Evolutionary conservation across 345 rosid species (phyloP).

Genomic region (Melaleuca alternifolia): DNA sequence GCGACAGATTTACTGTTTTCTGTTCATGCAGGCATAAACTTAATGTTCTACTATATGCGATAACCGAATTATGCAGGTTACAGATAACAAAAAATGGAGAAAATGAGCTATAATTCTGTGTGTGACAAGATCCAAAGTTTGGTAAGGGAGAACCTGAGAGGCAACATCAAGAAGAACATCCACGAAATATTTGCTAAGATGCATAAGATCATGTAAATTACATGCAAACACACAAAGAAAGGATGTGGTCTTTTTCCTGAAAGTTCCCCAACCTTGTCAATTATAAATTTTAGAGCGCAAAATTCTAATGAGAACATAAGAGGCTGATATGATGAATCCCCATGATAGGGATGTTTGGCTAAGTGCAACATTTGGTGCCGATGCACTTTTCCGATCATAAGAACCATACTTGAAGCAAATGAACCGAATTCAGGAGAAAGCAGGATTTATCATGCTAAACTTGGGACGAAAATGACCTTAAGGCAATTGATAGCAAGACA

Average conservation of each 20-base stretch:
- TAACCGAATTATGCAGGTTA: not conserved
- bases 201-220: not conserved
- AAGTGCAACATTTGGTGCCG: not conserved
- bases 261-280: not conserved
- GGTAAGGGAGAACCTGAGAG: not conserved
- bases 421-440: not conserved
- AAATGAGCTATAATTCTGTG: not conserved
- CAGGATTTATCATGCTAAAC: not conserved
- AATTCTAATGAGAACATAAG: not conserved
- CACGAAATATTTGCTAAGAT: not conserved
- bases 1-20: not conserved
- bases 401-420: not conserved
- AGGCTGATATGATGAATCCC: not conserved
- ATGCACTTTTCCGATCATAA: not conserved
- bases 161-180: not conserved
- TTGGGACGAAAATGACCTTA: not conserved
- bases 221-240: not conserved
- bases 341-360: not conserved
- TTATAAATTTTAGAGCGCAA: not conserved
- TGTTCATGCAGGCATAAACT: not conserved
- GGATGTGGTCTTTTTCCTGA: not conserved
- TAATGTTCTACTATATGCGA: not conserved
- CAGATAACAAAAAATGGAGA: not conserved
- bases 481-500: not conserved
- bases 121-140: not conserved